phyloP scores from a whole-genome alignment of 805 yeast genomes.

The Yarrowia divulgata region DNA sequence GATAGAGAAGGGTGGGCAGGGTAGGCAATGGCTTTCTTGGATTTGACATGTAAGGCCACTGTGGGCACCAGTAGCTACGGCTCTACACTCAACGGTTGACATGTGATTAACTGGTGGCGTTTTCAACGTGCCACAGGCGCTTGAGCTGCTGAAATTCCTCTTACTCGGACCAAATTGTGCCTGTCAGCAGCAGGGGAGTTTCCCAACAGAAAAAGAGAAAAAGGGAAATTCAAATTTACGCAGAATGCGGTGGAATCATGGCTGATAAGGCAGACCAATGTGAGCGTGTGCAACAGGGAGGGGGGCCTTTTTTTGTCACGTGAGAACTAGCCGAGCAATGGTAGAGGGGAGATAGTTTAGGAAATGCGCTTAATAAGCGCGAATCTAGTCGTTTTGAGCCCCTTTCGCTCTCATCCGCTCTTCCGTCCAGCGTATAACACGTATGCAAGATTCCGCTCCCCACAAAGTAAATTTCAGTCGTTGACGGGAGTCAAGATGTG shows the following conservation, averaged over 20 bases:
- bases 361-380: too few species aligned
- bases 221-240: constrained; percentile 3
- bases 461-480: constrained; percentile 10
- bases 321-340: too few species aligned
- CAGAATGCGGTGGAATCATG: constrained; percentile 18
- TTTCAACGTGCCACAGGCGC: too few species aligned
- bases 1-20: too few species aligned
- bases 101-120: neutral
- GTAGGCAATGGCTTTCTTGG: too few species aligned
- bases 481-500: neutral
- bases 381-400: too few species aligned
- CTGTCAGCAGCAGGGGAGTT: constrained; percentile 18
- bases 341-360: too few species aligned
- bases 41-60: neutral
- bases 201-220: constrained; percentile 5
- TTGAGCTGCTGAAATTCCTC: neutral
- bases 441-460: constrained; percentile 34
- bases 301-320: too few species aligned
- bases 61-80: too few species aligned
- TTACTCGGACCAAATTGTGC: constrained; percentile 21
- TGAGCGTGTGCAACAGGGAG: neutral
- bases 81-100: neutral
- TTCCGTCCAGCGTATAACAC: constrained; percentile 5
- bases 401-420: too few species aligned
- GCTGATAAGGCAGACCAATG: constrained; percentile 1